A percentile compares a stretch with the other conserved stretches of the same genome.
Conservation (phyloP, 495 filamentous ascomycete genomes). For the Hyaloscypha bicolor region DNA sequence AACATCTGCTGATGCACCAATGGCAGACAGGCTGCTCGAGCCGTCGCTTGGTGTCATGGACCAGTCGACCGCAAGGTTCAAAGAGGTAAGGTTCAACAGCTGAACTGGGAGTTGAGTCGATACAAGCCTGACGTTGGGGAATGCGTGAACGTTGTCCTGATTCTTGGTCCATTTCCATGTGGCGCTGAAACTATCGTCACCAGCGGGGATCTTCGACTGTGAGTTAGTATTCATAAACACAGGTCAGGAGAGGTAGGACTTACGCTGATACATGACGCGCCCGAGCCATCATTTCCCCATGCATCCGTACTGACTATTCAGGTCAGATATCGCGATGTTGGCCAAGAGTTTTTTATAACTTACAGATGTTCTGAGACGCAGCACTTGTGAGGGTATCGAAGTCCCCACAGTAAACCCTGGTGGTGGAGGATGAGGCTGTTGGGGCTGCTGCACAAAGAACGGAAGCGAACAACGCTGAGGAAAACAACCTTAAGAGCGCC, state of each 20-base stretch:
- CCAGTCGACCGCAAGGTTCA: slow-evolving; percentile 9
- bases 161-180: slow-evolving; percentile 24
- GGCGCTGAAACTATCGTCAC: slow-evolving; percentile 1
- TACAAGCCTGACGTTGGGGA: slow-evolving; percentile 16
- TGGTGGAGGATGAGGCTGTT: background rate
- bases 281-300: slow-evolving; percentile 21
- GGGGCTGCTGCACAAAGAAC: background rate
- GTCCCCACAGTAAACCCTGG: background rate
- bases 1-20: slow-evolving; percentile 6
- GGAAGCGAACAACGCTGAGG: background rate
- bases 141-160: slow-evolving; percentile 9
- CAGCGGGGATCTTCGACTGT: background rate
- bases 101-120: slow-evolving; percentile 5
- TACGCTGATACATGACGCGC: slow-evolving; percentile 11
- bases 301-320: slow-evolving; percentile 15
- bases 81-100: background rate
- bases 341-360: background rate
- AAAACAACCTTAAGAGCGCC: background rate
- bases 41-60: slow-evolving; percentile 9
- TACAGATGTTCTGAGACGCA: background rate
- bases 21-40: background rate
- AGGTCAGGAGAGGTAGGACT: background rate
- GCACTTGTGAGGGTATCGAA: background rate
- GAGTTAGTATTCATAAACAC: background rate
- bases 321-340: background rate